Percentiles rank a stretch among this genome's conserved stretches.
These are phyloP conservation scores for Corchorus capsularis DNA, from an alignment of 345 rosid genomes.

Conservation along the genomic window DNA sequence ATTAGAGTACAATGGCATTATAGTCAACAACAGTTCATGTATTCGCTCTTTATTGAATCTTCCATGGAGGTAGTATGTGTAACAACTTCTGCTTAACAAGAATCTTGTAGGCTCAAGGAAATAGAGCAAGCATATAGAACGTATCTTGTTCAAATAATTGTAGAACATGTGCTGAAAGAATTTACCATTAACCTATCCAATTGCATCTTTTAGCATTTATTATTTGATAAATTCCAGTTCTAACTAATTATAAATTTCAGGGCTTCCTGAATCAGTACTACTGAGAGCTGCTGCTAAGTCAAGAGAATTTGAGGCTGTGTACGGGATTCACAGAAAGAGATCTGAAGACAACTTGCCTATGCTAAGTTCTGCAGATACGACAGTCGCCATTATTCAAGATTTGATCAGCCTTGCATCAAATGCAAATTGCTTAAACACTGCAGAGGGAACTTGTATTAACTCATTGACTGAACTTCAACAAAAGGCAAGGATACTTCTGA, in stretches of 20 bases:
- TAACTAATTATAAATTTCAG: constrained; percentile 39
- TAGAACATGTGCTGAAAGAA: background rate
- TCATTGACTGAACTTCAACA: constrained; percentile 48
- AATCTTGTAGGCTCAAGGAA: background rate
- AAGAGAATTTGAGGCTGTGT: constrained; percentile 61
- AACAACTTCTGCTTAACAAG: background rate
- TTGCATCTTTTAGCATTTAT: constrained; percentile 5
- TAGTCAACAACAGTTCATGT: background rate
- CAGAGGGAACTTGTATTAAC: constrained; percentile 16
- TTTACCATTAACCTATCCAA: background rate
- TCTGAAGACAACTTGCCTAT: constrained; percentile 12
- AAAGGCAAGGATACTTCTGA: constrained; percentile 47
- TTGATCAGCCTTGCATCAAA: constrained; percentile 32
- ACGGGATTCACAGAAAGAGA: constrained; percentile 44
- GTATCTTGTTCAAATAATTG: background rate
- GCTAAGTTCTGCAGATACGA: constrained; percentile 23
- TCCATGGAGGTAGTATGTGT: background rate
- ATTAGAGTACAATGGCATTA: background rate
- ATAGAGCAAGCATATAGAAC: background rate
- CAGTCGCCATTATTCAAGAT: constrained; percentile 40
- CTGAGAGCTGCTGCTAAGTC: constrained; percentile 69
- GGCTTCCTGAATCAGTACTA: constrained; percentile 72
- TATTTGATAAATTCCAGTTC: constrained; percentile 13
- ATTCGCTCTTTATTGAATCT: background rate
- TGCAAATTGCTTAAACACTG: constrained; percentile 21